phyloP scores from a whole-genome alignment of 306 rosid genomes.

The Corylus avellana region DNA sequence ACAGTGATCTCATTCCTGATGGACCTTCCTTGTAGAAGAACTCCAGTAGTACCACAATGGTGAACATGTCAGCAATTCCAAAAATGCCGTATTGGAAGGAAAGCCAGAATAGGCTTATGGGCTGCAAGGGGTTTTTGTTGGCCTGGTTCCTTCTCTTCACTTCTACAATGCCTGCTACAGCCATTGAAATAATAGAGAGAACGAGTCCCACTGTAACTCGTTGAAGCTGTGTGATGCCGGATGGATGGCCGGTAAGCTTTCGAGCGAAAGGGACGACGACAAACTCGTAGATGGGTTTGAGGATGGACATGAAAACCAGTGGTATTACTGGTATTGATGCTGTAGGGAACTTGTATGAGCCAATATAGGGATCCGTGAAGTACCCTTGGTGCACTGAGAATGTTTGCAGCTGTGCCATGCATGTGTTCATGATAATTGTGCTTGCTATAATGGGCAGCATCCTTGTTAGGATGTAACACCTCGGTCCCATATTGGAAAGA shows the following conservation, averaged over 20 bases:
- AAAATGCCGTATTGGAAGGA: conserved; percentile 2
- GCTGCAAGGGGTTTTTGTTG: not conserved
- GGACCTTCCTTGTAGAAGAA: conserved; percentile 5
- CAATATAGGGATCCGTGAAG: not conserved
- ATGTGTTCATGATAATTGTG: not conserved
- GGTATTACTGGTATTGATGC: not conserved
- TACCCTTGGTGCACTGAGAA: not conserved
- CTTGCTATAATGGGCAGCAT: not conserved
- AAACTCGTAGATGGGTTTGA: not conserved
- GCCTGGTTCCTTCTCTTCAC: conserved; percentile 5
- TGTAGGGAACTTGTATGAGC: not conserved
- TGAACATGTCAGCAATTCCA: conserved; percentile 3
- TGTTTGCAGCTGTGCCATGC: not conserved
- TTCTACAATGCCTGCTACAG: not conserved
- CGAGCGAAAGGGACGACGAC: not conserved
- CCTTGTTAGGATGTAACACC: not conserved
- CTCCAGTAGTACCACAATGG: not conserved
- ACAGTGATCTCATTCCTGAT: not conserved
- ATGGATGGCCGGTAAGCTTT: not conserved
- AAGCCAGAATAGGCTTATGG: conserved; percentile 7
- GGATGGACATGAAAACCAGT: not conserved
- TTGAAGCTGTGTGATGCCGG: not conserved
- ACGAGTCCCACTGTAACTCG: not conserved
- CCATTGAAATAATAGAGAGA: not conserved
- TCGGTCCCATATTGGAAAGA: too few species aligned